A percentile compares a stretch with the other conserved stretches of the same genome.
phyloP scores from a whole-genome alignment of 805 yeast species.

The Saccharomycopsis guyanensis region DNA sequence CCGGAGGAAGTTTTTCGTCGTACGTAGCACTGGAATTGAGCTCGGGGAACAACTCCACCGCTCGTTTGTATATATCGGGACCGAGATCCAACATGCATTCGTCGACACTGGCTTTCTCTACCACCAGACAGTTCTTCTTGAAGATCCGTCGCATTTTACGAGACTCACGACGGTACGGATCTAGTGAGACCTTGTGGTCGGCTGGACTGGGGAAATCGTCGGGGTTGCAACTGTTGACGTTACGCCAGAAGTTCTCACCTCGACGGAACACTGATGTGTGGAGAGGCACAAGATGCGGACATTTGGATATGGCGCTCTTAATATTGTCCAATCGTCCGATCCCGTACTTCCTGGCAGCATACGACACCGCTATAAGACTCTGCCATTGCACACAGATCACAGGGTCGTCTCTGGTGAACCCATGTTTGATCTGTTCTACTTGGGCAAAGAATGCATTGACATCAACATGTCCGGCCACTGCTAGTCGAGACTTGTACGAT shows the following conservation, averaged over 20 bases:
- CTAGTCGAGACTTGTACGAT: slow-evolving; percentile 57
- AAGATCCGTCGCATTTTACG: slow-evolving; percentile 68
- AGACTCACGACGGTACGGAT: slow-evolving; percentile 85
- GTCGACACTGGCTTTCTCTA: slow-evolving; percentile 94
- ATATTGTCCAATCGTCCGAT: slow-evolving; percentile 70
- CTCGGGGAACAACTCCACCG: slow-evolving; percentile 42
- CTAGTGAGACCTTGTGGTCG: slow-evolving; percentile 76
- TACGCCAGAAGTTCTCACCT: slow-evolving; percentile 81
- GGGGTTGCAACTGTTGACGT: slow-evolving; percentile 39
- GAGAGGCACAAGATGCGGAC: slow-evolving; percentile 69
- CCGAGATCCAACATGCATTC: slow-evolving; percentile 88
- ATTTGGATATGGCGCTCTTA: slow-evolving; percentile 60
- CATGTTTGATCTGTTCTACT: slow-evolving; percentile 74
- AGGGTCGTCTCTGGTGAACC: slow-evolving; percentile 60
- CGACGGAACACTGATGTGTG: slow-evolving; percentile 92
- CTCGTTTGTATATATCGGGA: slow-evolving; percentile 40
- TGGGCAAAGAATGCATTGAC: slow-evolving; percentile 96
- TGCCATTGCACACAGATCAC: slow-evolving; percentile 95
- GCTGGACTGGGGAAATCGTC: slow-evolving; percentile 50
- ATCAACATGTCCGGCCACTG: slow-evolving; percentile 81
- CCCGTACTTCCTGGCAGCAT: slow-evolving; percentile 83
- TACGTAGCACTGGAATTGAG: slow-evolving; percentile 20
- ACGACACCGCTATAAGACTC: slow-evolving; percentile 80
- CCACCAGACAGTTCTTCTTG: slow-evolving; percentile 50
- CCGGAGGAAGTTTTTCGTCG: slow-evolving; percentile 34